These are phyloP conservation scores for Pyrus bretschneideri DNA, from an alignment of 306 rosid species.

Conservation along the genomic window DNA sequence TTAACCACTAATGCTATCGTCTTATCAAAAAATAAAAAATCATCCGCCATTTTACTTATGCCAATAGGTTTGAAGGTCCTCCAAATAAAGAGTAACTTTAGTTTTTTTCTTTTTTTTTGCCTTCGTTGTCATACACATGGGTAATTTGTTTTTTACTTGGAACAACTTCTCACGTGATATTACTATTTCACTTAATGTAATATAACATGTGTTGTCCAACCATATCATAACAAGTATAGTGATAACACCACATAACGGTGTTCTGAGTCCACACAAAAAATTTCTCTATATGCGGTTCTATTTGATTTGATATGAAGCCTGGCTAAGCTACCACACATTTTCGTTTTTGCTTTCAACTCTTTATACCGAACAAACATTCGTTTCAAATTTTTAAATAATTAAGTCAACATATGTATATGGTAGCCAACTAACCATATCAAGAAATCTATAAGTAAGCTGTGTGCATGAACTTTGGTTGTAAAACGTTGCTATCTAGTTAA, in stretches of 20 bases:
- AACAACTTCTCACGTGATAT: too few relatives aligned
- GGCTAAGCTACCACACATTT: background rate
- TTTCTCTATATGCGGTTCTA: background rate
- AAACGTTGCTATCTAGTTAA: background rate
- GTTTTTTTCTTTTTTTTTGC: too few relatives aligned
- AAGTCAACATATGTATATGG: conserved; percentile 2
- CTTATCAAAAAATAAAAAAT: background rate
- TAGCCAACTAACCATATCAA: background rate
- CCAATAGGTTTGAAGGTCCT: background rate
- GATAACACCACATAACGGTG: too few relatives aligned
- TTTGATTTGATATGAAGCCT: background rate
- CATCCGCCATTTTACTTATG: background rate
- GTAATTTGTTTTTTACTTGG: too few relatives aligned
- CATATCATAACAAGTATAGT: too few relatives aligned
- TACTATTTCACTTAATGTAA: too few relatives aligned
- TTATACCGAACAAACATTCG: conserved; percentile 34
- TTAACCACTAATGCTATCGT: too few relatives aligned
- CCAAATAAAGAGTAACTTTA: too few relatives aligned
- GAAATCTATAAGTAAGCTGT: background rate
- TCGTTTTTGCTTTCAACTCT: conserved; percentile 1
- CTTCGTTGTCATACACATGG: too few relatives aligned
- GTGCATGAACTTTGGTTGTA: conserved; percentile 14
- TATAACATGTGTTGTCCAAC: too few relatives aligned
- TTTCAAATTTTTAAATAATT: conserved; percentile 4
- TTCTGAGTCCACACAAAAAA: background rate